Evolutionary conservation across 2,329 filamentous ascomycete species (phyloP), one percentile per base, ranked within the genome.

Genomic region (Colletotrichum nymphaeae): DNA sequence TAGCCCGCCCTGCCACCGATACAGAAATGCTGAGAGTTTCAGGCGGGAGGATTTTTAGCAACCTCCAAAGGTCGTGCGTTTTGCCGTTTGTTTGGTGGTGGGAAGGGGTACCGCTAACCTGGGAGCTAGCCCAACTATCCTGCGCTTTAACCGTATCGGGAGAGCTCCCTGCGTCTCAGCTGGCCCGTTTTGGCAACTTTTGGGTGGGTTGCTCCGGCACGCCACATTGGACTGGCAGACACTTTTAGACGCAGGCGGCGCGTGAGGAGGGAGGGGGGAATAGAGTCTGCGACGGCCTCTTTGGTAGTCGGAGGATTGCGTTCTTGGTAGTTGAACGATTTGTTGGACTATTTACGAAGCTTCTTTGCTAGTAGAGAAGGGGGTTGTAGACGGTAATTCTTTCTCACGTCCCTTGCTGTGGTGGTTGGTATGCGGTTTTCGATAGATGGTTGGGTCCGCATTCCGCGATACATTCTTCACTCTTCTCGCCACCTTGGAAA

Each of bases 11-110:
- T 49, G 19, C 42, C 28, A 55, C n/a, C n/a, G 28, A 35, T 32
- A 53, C 52, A 14, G n/a, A 55, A 63, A 49, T 49, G 42, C 42
- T 49, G 8, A 49, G 42, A 22, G 62, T 63, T 63, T 63, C 62
- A 63, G 62, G 46, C 52, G 28, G 28, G 46, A 24, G 28, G 42
- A 22, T 55, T 28, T 30, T 26, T 63, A 37, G 46, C 16, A 42
- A 26, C 62, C 46, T 8, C 35, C 16, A 16, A 19, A 42, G 58
- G 35, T 62, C 37, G 59, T n/a, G 19, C 42, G 42, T 49, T 49
- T 49, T 49, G 42, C 19, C 8, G 42, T 49, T n/a, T 49, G 30
- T 5, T 14, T 42, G 37, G 37, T 42, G 37, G 37, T 42, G 19
- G 37, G 16, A 42, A 8, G 37, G 19, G 16, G 37, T 42, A 42